Evolutionary conservation across 805 yeast species (phyloP), one percentile per base, ranked within the genome.

Genomic region (Saccharomycopsis guyanensis): DNA sequence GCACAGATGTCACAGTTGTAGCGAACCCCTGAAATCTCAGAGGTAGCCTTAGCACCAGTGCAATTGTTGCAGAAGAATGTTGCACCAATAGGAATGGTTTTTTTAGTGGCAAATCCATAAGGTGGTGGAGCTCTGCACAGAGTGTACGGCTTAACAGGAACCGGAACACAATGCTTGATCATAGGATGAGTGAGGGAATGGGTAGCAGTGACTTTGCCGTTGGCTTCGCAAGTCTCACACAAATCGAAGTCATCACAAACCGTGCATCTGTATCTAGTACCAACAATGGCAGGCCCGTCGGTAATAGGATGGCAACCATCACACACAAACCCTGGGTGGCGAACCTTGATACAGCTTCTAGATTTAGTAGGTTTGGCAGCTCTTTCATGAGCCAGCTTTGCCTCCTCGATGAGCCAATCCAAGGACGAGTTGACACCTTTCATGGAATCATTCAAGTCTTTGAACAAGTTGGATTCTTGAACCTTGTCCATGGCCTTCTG

Each of bases 231-330:
- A 1, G 40, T 24, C 18, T 61, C 60, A 57, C 81, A 75, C 46
- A 72, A 59, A 57, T 75, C 79, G 57, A 62, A 73, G 53, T 76
- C 71, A 4, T 60, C 56, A 55, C 82, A 76, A 16, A 62, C 61
- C 41, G 67, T 55, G 55, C 82, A 76, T 50, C 65, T 66, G 60
- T 60, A 73, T 35, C 80, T 68, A 3, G 58, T 54, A 3, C 80
- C 80, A 19, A 23, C 49, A 44, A 66, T 59, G 32, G 39, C 40
- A 3, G 25, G 20, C 4, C 24, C 24, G 12, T 27, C 38, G 29
- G 29, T 25, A 10, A 7, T 7, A 22, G 13, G 22, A 6, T 32
- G 23, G 22, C 43, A 38, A 5, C 37, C 40, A 32, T 25, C 49
- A 47, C 69, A 66, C 22, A 19, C 34, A n/a, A 43, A 20, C 18